Base-by-base conservation (phyloP, 2,329 filamentous ascomycete genomes). In the Colletotrichum gigasporum region DNA sequence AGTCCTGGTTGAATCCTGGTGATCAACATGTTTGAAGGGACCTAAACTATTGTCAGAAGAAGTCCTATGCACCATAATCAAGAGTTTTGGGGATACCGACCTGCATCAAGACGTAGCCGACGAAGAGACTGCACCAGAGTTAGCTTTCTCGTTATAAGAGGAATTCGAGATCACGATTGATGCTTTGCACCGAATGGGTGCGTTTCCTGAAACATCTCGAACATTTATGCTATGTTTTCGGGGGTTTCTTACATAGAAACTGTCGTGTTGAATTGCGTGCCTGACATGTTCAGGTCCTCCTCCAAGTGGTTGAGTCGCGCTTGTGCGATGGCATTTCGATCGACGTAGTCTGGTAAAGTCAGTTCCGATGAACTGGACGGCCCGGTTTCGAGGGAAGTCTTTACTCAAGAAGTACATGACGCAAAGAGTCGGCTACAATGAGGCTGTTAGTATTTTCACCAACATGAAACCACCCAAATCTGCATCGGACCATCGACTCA, bases 321-420 rank as follows among this genome's bases (percentile, higher is more conserved):
- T 42, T 81, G 79, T 0, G 80, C 79, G 54, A 84, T 83, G 26
- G 80, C 81, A 59, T 83, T 83, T 6, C 80, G 74, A 41, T 83
- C 81, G 18, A 82, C 73, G 54, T 80, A 81, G 62, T 65, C 48
- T 66, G 12, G 16, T 8, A 18, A 10, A 34, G 39, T 66, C 34
- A 63, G 59, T 10, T 14, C 16, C 12, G 5, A 1, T 24, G 16
- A 9, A n/a, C 10, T 14, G 10, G n/a, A 10, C 12, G 14, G 18
- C 35, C 24, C 2, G 5, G 4, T 7, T 4, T 22, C 20, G 16
- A 16, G 32, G 14, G 8, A 10, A 3, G 44, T 18, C 3, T 34
- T 58, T 44, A 63, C 80, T 82, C 42, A 82, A 72, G 70, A 78
- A 82, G 66, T 82, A 82, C 77, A 80, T 82, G 6, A 77, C 37